phyloP scores from a whole-genome alignment of 164 flowering plant species.

The Brasenia schreberi region DNA sequence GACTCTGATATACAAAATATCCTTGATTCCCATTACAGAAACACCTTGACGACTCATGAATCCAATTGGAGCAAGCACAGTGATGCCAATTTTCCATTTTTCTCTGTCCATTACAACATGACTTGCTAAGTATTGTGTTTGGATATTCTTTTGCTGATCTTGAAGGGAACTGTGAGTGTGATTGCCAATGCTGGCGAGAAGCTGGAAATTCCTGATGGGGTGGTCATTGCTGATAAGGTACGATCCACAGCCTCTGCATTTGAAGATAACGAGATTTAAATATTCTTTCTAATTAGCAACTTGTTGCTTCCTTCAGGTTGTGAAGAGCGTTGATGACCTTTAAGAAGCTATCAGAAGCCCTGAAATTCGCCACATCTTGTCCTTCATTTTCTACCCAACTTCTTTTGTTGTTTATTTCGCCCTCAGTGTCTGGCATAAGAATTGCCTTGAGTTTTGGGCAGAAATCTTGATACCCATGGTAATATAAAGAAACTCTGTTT shows the following conservation, averaged over 20 bases:
- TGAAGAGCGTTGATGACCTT: background rate
- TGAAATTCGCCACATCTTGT: too few relatives aligned
- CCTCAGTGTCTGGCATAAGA: background rate
- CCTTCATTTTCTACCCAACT: too few relatives aligned
- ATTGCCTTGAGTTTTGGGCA: background rate
- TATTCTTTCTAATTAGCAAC: background rate
- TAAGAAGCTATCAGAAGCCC: background rate
- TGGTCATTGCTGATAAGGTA: constrained; percentile 42
- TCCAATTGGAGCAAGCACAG: background rate
- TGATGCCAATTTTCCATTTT: background rate
- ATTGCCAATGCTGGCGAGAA: constrained; percentile 27
- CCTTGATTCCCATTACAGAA: background rate
- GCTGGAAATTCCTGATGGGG: constrained; percentile 46
- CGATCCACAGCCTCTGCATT: background rate
- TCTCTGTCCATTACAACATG: too few relatives aligned
- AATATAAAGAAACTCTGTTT: background rate
- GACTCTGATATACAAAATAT: too few relatives aligned
- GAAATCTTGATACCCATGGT: background rate
- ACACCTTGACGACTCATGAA: background rate
- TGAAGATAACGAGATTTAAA: background rate
- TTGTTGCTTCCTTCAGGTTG: background rate
- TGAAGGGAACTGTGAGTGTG: constrained; percentile 35
- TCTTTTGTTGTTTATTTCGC: background rate
- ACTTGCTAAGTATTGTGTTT: background rate
- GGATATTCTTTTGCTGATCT: background rate